Percentiles rank a stretch among this genome's conserved stretches.
These are phyloP conservation scores for Carex cristatella DNA, from an alignment of 176 grass and related monocot genomes.

Conservation along the genomic window DNA sequence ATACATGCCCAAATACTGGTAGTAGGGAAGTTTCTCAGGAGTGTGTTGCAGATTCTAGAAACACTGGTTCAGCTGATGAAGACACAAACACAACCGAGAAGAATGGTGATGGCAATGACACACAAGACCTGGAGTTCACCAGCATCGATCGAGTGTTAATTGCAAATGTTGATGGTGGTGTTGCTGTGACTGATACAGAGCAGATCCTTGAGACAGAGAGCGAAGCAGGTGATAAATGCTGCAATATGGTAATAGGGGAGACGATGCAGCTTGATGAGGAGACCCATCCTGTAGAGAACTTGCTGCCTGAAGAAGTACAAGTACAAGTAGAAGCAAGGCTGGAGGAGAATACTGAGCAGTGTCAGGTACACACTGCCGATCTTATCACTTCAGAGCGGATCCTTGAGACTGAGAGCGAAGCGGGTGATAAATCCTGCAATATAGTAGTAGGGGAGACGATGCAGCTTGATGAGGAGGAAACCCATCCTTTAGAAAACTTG, in stretches of 20 bases:
- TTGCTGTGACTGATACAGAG: slow-evolving; percentile 53
- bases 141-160: slow-evolving; percentile 39
- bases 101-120: slow-evolving; percentile 43
- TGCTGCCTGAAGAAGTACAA: no score
- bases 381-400: slow-evolving; percentile 66
- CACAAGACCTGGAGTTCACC: slow-evolving; percentile 60
- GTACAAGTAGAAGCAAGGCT: slow-evolving; percentile 22
- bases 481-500: slow-evolving; percentile 37
- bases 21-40: slow-evolving; percentile 46
- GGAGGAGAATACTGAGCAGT: slow-evolving; percentile 35
- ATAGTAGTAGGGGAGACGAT: slow-evolving; percentile 55
- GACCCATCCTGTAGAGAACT: slow-evolving; percentile 39
- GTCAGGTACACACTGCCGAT: slow-evolving; percentile 63
- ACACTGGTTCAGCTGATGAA: slow-evolving; percentile 42
- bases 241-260: slow-evolving; percentile 46
- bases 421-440: slow-evolving; percentile 53
- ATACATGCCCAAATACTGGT: slow-evolving; percentile 23
- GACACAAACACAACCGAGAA: slow-evolving; percentile 45
- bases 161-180: slow-evolving; percentile 38
- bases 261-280: slow-evolving; percentile 83
- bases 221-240: slow-evolving; percentile 59
- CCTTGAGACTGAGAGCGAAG: slow-evolving; percentile 63
- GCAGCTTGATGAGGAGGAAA: slow-evolving; percentile 83
- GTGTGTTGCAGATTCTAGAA: slow-evolving; percentile 39
- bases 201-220: slow-evolving; percentile 64